Base-by-base conservation (phyloP, 345 rosid genomes). In the Salix udensis region DNA sequence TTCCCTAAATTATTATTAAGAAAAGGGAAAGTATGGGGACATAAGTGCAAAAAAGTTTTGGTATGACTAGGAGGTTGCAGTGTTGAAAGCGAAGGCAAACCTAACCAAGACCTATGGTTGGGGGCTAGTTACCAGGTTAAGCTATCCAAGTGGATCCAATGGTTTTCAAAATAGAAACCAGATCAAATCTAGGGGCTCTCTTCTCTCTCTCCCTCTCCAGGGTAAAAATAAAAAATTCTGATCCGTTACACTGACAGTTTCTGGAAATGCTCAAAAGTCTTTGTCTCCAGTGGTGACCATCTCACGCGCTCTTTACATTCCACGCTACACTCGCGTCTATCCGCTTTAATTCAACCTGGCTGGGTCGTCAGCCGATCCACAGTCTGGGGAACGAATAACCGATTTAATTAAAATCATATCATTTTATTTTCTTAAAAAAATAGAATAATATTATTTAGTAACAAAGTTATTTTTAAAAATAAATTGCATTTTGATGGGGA, bases 101-200 rank as follows among this genome's bases (percentile, higher is more conserved):
- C 75, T 53, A 76, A 78, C 75, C 69, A 31, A 1, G 52, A 28
- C 30, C 0, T 62, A 26, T 12, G 81, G 78, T 24, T 39, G 61
- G 37, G 37, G 62, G 74, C 50, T 76, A 30, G 73, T 74, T 60
- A 48, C 18, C 19, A 42, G 8, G 66, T 70, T 14, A 23, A 10
- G 26, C 37, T 8, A 39, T 60, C 75, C 15, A 62, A 71, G 67
- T 74, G 72, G 61, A 67, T 67, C 75, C 82, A 71, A 81, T 81
- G 85, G 85, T 79, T 81, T 85, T 53, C 21, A 10, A 42, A 42
- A 12, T 11, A 10, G 46, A 42, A 42, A 42, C 46, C 46, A 3
- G 4, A 42, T 12, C 16, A 76, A 83, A 84, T 74, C 88, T 74
- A 74, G 81, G 86, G 85, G 81, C 85, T 74, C 9, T 66, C 16